Evolutionary conservation across 768 basidiomycete species (phyloP).

Genomic region (Boletus eberwhitei): DNA sequence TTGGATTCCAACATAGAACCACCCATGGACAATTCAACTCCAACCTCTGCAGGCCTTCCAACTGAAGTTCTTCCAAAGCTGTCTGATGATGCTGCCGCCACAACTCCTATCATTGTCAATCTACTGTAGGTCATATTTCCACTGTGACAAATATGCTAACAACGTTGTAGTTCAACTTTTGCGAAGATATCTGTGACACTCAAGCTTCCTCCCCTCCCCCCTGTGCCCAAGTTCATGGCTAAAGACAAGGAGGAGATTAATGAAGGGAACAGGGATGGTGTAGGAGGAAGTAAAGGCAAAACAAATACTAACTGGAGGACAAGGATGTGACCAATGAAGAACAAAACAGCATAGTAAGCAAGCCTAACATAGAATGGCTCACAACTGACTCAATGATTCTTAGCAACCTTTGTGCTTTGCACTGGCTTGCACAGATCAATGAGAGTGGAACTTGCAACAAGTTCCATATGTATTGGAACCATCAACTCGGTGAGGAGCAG

Average conservation of each 20-base stretch:
- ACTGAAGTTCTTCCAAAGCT: too few species aligned
- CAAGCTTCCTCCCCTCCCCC: background rate
- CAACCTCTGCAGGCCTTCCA: too few species aligned
- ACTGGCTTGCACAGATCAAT: background rate
- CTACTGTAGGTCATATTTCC: background rate
- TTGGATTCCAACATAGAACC: too few species aligned
- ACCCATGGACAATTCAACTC: too few species aligned
- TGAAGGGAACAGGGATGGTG: background rate
- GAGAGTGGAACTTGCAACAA: background rate
- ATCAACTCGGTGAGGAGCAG: background rate
- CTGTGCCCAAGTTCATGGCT: background rate
- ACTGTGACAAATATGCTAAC: background rate
- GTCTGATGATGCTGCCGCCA: background rate
- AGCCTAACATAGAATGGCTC: too few species aligned
- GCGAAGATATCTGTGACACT: background rate
- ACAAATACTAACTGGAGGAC: background rate
- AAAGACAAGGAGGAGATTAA: background rate
- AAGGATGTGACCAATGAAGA: background rate
- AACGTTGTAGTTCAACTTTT: background rate
- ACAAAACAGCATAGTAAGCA: background rate
- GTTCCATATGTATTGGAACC: background rate
- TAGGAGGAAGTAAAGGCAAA: background rate
- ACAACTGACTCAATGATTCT: background rate
- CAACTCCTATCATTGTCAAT: background rate
- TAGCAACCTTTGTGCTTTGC: background rate